These are phyloP conservation scores for Graphiopsis chlorocephala DNA, from an alignment of 2,329 filamentous ascomycete species.

Conservation along the genomic window DNA sequence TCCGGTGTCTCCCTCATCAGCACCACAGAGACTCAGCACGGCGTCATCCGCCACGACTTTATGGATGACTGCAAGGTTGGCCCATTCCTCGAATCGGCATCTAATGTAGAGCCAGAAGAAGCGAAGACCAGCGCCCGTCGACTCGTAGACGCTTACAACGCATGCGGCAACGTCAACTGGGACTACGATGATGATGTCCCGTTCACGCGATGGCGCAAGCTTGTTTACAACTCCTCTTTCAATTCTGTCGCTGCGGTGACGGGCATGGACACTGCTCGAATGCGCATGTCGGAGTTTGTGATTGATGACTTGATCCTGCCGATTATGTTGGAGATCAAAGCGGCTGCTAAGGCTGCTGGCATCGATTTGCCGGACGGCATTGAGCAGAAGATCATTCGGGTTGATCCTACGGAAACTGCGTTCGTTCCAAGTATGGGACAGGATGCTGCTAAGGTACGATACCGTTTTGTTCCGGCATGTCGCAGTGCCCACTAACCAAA, in stretches of 20 bases:
- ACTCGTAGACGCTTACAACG: slow-evolving; percentile 50
- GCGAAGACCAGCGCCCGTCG: slow-evolving; percentile 31
- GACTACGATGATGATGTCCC: slow-evolving; percentile 43
- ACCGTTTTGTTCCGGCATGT: background rate
- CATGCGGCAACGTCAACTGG: slow-evolving; percentile 45
- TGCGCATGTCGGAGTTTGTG: slow-evolving; percentile 45
- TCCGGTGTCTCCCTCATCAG: slow-evolving; percentile 53
- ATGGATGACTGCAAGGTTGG: slow-evolving; percentile 52
- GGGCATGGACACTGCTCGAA: slow-evolving; percentile 50
- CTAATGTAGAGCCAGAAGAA: slow-evolving; percentile 32
- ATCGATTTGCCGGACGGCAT: slow-evolving; percentile 44
- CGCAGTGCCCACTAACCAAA: background rate
- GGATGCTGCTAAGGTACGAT: slow-evolving; percentile 48
- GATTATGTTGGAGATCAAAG: slow-evolving; percentile 54
- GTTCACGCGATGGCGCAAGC: slow-evolving; percentile 50
- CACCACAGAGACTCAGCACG: slow-evolving; percentile 47
- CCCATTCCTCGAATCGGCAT: slow-evolving; percentile 42
- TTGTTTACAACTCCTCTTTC: slow-evolving; percentile 52
- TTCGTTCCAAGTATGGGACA: slow-evolving; percentile 55
- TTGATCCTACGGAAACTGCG: slow-evolving; percentile 46
- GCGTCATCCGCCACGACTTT: slow-evolving; percentile 53
- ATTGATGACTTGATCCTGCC: slow-evolving; percentile 51
- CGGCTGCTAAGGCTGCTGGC: slow-evolving; percentile 46
- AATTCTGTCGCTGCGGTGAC: slow-evolving; percentile 55
- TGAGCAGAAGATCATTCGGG: slow-evolving; percentile 46